Base-by-base conservation (phyloP, 805 yeast species). In the Alloascoidea africana region DNA sequence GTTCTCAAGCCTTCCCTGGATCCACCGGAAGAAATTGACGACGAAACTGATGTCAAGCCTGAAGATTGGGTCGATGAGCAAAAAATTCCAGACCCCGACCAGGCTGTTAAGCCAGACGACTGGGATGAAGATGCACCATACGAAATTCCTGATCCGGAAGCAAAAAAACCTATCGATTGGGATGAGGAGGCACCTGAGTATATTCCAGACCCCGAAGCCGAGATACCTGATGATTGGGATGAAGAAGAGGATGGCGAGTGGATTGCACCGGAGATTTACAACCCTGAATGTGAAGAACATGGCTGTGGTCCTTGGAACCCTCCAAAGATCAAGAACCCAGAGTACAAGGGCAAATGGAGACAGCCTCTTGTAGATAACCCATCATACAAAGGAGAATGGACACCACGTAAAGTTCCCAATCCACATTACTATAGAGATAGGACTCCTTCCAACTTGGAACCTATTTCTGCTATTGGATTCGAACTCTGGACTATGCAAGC, bases 231-330 rank as follows among this genome's bases (percentile, higher is more conserved):
- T 34, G 76, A 69, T 50, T 86, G 96, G 96, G 82, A 82, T 51
- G 94, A 83, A 33, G 87, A 77, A 46, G 87, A 80, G 52, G 94
- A 85, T 52, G 96, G 95, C 3, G 76, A 67, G 49, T 87, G 93
- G 93, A 49, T 62, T 33, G 78, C 86, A 2, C 86, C 89, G 17
- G 55, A 63, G 36, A 63, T 85, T 35, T 61, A 60, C 34, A 86
- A 86, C 53, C 95, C 96, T 6, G 72, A 62, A 41, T 86, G 96
- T 57, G 63, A 59, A 18, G 47, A 51, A 11, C 46, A 55, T 19
- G 93, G 94, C 4, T 86, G 96, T 57, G 96, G 96, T 34, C 59
- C 65, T 43, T 87, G 94, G 94, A 56, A 55, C 36, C 69, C 83
- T 4, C 89, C 85, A 27, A 41, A 60, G 45, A 62, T 84, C 39